Conservation (phyloP, 768 basidiomycete species). For the Mycena vitilis region DNA sequence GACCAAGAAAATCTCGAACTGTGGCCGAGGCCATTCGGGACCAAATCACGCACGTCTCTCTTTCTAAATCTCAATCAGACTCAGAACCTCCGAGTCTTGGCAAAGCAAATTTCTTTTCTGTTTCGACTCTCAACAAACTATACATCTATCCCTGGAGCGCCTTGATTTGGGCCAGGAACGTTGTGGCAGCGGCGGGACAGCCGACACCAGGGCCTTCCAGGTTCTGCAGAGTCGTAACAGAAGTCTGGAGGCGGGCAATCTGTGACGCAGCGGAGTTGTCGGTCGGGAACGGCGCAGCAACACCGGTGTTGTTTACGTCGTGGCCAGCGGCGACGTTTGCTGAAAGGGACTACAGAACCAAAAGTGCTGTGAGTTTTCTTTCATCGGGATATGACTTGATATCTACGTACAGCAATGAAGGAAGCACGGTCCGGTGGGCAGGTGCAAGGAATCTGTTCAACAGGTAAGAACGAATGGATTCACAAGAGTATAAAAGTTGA, state of each 20-base stretch:
- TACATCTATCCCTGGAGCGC: background rate
- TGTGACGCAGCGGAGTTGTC: conserved; percentile 57
- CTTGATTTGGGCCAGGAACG: conserved; percentile 43
- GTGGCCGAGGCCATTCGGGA: too few species aligned
- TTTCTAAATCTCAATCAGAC: too few species aligned
- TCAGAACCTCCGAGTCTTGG: too few species aligned
- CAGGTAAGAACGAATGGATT: too few species aligned
- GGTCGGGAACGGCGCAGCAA: conserved; percentile 71
- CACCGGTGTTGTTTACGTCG: conserved; percentile 69
- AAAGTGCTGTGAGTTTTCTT: too few species aligned
- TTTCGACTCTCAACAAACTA: background rate
- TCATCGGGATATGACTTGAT: too few species aligned
- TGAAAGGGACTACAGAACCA: conserved; percentile 49
- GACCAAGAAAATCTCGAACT: too few species aligned
- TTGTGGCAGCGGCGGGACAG: conserved; percentile 75
- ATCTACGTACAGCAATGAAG: conserved; percentile 4
- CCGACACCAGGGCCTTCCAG: conserved; percentile 74
- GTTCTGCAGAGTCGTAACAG: conserved; percentile 79
- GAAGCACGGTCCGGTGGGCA: conserved; percentile 64
- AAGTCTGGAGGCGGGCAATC: conserved; percentile 67
- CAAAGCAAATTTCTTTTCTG: too few species aligned
- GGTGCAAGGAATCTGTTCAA: conserved; percentile 62
- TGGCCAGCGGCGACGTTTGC: conserved; percentile 71
- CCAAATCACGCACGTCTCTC: too few species aligned
- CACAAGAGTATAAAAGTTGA: too few species aligned